Base-by-base conservation (phyloP, 352 stramenopile species). In the Globisporangium heterothallicum region DNA sequence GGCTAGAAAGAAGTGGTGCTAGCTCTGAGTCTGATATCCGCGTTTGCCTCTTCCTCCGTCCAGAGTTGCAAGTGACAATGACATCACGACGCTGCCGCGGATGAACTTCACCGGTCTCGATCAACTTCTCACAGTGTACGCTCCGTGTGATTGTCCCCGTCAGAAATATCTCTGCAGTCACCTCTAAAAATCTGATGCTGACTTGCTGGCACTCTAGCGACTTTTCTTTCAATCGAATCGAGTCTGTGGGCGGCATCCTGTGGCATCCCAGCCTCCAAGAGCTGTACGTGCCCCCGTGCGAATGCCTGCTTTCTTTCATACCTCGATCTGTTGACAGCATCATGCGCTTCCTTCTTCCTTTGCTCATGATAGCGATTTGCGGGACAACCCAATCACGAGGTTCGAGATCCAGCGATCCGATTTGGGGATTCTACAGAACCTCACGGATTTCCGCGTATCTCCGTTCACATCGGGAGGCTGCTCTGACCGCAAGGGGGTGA, bases 331-430 rank as follows among this genome's bases (percentile, higher is more conserved):
- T 41, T 22, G 19, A 36, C 16, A 19, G 4, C 14, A 29, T 22
- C 32, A 25, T 6, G 27, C 19, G 12, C 12, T 46, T 19, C 25
- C 27, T 6, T 56, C 18, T 27, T 29, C 6, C 1, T 24, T 8
- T 43, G 14, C 21, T 9, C 21, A 21, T 42, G 30, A 22, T 19
- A 66, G 58, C 0, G 58, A 66, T 38, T 41, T 66, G 16, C 53
- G 58, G 6, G 50, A 36, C 9, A 66, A 66, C n/a, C 47, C 58
- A 10, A 61, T 66, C 46, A 35, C 49, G 22, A 36, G 44, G 45
- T 66, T 66, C 22, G 58, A 62, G 42, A 66, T 66, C 46, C 45
- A 38, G 7, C 12, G 3, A 10, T 52, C 53, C 4, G 58, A 66
- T 41, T 13, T 54, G 5, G 14, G n/a, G 21, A 53, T 53, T 25